Evolutionary conservation across 257 asterid species (phyloP).

Genomic region (Lycium ferocissimum): DNA sequence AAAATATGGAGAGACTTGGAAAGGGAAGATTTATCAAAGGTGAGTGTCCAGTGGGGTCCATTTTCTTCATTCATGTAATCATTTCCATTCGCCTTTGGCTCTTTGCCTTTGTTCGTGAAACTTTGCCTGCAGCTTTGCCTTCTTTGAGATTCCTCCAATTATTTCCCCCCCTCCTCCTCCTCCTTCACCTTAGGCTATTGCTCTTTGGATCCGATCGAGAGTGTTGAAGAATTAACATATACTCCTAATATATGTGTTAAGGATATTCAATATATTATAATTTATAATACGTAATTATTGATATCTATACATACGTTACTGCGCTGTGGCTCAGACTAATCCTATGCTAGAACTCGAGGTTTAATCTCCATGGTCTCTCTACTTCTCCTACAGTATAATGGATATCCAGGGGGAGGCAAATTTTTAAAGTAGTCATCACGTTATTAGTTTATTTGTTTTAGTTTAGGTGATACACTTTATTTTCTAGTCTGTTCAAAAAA

Average conservation of each 20-base stretch:
- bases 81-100: conserved; percentile 34
- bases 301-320: too few relatives aligned
- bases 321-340: too few relatives aligned
- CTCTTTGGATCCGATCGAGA: not conserved
- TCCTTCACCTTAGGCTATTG: not conserved
- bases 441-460: too few relatives aligned
- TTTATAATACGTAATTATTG: too few relatives aligned
- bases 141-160: conserved; percentile 35
- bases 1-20: conserved; percentile 46
- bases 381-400: too few relatives aligned
- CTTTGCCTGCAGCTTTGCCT: conserved; percentile 32
- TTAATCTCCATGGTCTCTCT: not conserved
- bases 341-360: not conserved
- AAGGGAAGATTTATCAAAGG: conserved; percentile 48
- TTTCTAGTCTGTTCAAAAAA: too few relatives aligned
- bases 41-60: conserved; percentile 36
- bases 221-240: too few relatives aligned
- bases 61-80: conserved; percentile 25
- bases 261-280: too few relatives aligned
- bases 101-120: conserved; percentile 44
- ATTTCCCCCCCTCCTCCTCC: not conserved
- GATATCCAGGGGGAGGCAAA: too few relatives aligned
- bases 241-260: too few relatives aligned
- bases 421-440: too few relatives aligned
- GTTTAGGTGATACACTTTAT: too few relatives aligned